Conservation (phyloP, 2,329 filamentous ascomycete species). For the Nakataea oryzae region DNA sequence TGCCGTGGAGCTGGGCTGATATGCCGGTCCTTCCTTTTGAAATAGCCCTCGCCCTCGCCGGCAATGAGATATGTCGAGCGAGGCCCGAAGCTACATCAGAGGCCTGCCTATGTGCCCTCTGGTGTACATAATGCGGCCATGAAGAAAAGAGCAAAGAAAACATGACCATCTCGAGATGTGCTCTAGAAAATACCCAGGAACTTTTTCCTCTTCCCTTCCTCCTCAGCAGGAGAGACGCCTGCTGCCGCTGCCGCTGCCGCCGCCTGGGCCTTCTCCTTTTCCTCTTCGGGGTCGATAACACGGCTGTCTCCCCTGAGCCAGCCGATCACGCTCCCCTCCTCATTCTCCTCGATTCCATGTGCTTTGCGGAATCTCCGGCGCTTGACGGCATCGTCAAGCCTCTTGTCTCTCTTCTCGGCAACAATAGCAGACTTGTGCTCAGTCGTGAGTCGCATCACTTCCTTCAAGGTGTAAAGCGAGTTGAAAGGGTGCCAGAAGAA, state of each 20-base stretch:
- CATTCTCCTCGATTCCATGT: conserved; percentile 61
- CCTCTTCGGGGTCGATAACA: conserved; percentile 1
- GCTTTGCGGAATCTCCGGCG: conserved; percentile 74
- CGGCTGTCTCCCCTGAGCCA: conserved; percentile 24
- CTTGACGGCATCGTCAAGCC: conserved; percentile 81
- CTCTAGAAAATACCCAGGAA: conserved; percentile 72
- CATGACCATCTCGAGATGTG: background rate
- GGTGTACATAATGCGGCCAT: background rate
- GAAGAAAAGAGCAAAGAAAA: background rate
- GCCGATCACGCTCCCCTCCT: conserved; percentile 13
- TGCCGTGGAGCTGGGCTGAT: conserved; percentile 56
- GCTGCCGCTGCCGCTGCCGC: background rate
- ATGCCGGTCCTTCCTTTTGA: background rate
- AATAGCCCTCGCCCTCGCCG: background rate
- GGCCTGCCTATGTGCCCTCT: too few relatives aligned
- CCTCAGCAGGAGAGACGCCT: background rate
- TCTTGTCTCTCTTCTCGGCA: conserved; percentile 59
- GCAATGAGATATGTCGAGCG: background rate
- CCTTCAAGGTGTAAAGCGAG: conserved; percentile 53
- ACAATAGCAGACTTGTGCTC: conserved; percentile 59
- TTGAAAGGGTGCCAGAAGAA: conserved; percentile 60
- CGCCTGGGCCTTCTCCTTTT: background rate
- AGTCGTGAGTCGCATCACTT: conserved; percentile 69
- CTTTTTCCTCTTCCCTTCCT: conserved; percentile 54
- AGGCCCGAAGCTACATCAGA: background rate